Conservation (phyloP, 148 eudicot genomes). For the Cornus controversa region DNA sequence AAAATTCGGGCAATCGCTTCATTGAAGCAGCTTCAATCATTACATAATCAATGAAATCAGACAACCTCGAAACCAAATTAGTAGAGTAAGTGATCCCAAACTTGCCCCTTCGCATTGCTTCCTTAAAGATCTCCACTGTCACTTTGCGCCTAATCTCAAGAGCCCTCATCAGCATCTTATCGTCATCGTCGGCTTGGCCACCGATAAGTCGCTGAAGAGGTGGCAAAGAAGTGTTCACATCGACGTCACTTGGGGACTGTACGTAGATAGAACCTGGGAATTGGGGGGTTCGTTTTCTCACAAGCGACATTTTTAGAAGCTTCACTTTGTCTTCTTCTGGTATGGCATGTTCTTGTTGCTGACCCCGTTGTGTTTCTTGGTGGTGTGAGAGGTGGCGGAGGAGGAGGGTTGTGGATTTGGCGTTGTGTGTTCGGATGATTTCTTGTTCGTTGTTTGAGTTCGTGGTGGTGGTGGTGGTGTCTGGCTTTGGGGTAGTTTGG, state of each 20-base stretch:
- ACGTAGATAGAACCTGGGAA: slow-evolving; percentile 81
- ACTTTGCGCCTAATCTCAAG: slow-evolving; percentile 82
- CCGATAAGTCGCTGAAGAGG: slow-evolving; percentile 35
- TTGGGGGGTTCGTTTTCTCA: slow-evolving; percentile 55
- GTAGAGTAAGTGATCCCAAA: slow-evolving; percentile 79
- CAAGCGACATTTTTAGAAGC: slow-evolving; percentile 54
- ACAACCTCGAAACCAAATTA: slow-evolving; percentile 50
- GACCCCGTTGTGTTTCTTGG: not conserved
- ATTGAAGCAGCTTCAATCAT: slow-evolving; percentile 80
- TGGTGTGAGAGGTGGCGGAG: slow-evolving; percentile 30
- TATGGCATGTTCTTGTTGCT: slow-evolving; percentile 12
- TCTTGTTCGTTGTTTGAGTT: not conserved
- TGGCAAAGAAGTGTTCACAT: slow-evolving; percentile 40
- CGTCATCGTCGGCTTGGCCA: slow-evolving; percentile 36
- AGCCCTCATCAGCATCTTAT: slow-evolving; percentile 60
- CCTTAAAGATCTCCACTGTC: slow-evolving; percentile 58
- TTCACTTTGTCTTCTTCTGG: slow-evolving; percentile 41
- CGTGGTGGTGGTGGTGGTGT: no score
- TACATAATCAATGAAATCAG: slow-evolving; percentile 67
- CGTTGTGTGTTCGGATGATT: slow-evolving; percentile 63
- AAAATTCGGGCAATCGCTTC: slow-evolving; percentile 60
- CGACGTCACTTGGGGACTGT: slow-evolving; percentile 27
- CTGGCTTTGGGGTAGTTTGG: not conserved
- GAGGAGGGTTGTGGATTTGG: slow-evolving; percentile 55
- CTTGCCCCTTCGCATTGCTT: slow-evolving; percentile 71